Conservation (phyloP, 108 stramenopile species). For the Cyclotella kingstonii region DNA sequence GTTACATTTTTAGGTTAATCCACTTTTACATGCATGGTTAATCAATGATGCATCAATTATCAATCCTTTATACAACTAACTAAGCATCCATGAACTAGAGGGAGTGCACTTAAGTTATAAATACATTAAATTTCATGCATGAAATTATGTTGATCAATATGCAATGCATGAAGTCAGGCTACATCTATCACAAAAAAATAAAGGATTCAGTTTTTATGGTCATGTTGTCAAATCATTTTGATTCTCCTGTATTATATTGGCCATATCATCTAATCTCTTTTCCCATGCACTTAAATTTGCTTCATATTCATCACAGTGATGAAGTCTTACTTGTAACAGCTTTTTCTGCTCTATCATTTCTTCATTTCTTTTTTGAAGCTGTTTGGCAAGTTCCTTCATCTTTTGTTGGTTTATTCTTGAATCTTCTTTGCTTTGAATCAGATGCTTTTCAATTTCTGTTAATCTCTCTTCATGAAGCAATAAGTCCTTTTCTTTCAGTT, state of each 20-base stretch:
- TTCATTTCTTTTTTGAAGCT: slow-evolving; percentile 39
- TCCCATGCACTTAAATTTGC: slow-evolving; percentile 36
- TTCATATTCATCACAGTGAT: slow-evolving; percentile 35
- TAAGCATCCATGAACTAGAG: no score
- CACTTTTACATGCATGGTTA: no score
- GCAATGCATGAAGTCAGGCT: no score
- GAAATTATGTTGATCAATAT: background rate
- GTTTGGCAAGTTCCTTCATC: slow-evolving; percentile 36
- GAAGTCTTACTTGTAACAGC: slow-evolving; percentile 29
- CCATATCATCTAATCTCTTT: slow-evolving; percentile 37
- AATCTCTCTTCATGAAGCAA: slow-evolving; percentile 19
- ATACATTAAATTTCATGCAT: background rate
- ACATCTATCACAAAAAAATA: no score
- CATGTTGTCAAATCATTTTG: slow-evolving; percentile 7
- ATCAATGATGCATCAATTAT: no score
- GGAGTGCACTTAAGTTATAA: no score
- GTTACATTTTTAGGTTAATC: no score
- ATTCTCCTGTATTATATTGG: slow-evolving; percentile 19
- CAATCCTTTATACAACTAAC: no score
- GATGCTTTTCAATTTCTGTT: slow-evolving; percentile 20
- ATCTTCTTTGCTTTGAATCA: slow-evolving; percentile 30
- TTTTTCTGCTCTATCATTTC: slow-evolving; percentile 33
- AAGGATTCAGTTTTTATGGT: no score
- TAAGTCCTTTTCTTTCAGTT: slow-evolving; percentile 37
- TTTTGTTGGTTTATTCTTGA: slow-evolving; percentile 25